Evolutionary conservation across 495 filamentous ascomycete genomes (phyloP).

Genomic region (Neurospora sp.): DNA sequence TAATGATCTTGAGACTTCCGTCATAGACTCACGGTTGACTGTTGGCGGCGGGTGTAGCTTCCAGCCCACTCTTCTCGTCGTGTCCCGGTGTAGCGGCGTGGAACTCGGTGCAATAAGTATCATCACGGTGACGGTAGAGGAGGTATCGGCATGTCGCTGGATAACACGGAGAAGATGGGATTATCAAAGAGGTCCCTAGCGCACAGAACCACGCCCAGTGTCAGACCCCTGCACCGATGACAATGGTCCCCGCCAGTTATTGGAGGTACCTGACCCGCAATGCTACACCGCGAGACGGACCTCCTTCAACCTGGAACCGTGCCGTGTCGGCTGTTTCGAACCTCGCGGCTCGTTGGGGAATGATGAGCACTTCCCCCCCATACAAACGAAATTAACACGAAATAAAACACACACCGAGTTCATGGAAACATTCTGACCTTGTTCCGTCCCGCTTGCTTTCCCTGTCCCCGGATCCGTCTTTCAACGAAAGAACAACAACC

Average conservation of each 20-base stretch:
- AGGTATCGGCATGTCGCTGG: background rate
- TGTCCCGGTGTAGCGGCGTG: background rate
- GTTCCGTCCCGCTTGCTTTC: background rate
- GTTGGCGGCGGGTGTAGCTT: background rate
- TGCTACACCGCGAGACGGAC: background rate
- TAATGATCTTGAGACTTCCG: background rate
- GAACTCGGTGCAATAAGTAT: background rate
- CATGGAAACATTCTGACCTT: background rate
- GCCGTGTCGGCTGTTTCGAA: background rate
- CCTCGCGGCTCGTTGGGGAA: background rate
- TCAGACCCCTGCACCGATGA: background rate
- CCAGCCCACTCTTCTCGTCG: background rate
- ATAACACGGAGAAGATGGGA: background rate
- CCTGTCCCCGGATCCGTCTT: background rate
- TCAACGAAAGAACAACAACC: background rate
- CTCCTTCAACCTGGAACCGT: background rate
- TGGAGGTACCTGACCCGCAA: background rate
- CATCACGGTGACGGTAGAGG: background rate
- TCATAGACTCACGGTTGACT: background rate
- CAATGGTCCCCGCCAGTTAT: background rate
- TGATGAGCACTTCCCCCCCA: background rate
- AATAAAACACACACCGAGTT: background rate
- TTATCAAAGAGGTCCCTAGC: background rate
- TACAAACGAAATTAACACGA: background rate
- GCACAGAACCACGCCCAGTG: background rate